Evolutionary conservation across 1,139 yeast species (phyloP), one percentile per base, ranked within the genome.

Genomic region (Yamadazyma taylorii): DNA sequence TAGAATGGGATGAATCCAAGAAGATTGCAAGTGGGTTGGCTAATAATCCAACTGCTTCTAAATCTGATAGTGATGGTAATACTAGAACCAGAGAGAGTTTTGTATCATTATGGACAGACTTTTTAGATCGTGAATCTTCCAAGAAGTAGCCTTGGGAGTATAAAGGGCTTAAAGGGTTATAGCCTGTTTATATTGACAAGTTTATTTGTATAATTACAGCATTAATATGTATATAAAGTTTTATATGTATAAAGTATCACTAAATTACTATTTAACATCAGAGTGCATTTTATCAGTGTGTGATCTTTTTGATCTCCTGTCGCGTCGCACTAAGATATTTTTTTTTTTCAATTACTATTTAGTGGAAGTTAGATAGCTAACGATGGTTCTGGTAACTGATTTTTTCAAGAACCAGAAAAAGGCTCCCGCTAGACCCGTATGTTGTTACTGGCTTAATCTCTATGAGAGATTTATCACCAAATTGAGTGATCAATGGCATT

Each of bases 61-160:
- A 55, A 29, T 41, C 55, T 9, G 59, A 36, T 26, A 26, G 31
- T 22, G 16, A 21, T n/a, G 47, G 43, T 14, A 53, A 54, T 38
- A 37, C 50, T 32, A 52, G 53, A 24, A 60, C 65, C 35, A 70
- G 74, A 47, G 90, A 85, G 46, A 85, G 92, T 40, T 85, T 89
- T 61, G 88, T 87, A 17, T 81, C 92, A 1, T 63, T 85, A 42
- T 88, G 96, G 90, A 89, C 96, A 1, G 96, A 89, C 41, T 89
- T 81, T 51, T 66, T 89, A 45, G 96, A 89, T 51, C 82, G 84
- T 47, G 96, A 88, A 54, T 75, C 81, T 28, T 51, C 52, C 22
- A 68, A 64, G 37, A 55, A 56, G 43, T 56, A 36, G 29, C 15
- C 21, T 5, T n/a, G n/a, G n/a, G n/a, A n/a, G n/a, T n/a, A n/a